Base-by-base conservation (phyloP, 2,329 filamentous ascomycete species). In the Phyllosticta paracitricarpa region DNA sequence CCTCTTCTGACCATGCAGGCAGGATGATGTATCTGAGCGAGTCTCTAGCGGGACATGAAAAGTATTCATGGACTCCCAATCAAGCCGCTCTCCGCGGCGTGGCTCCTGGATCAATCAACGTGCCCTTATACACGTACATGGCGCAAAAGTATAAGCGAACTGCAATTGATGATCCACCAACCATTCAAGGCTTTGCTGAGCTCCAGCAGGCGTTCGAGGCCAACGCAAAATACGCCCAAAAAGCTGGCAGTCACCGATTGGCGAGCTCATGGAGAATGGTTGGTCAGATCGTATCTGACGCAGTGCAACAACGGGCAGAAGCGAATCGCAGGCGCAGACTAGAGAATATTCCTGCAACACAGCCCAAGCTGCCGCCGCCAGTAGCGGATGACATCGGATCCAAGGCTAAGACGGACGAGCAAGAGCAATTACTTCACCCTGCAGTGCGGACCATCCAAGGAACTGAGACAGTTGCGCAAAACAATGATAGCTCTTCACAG, bases 241-340 rank as follows among this genome's bases (percentile, higher is more conserved):
- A 76, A 61, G 76, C 77, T 35, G 77, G 78, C 51, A 71, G 79
- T 64, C 74, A 79, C 65, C 76, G 79, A 59, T 72, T 83, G 54
- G 81, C 84, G 33, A 81, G 85, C 64, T 82, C 82, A 22, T 87
- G 83, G 83, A 79, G 78, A 59, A 77, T 86, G 24, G 70, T 84
- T 35, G 80, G 79, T 59, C 75, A 77, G 61, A 76, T 78, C 17
- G 35, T 65, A 40, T 59, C 62, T 40, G 48, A 64, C 40, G 62
- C 61, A 53, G 57, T 66, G 56, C 58, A 59, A 51, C 51, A 30
- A 22, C 59, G 63, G 12, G 65, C 60, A n/a, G 51, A 51, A 51
- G 60, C 60, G 51, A 62, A 75, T 61, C 68, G 68, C 61, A 63
- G 65, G 56, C 66, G 62, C 54, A 66, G 70, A 62, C 59, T 70